A percentile compares a stretch with the other conserved stretches of the same genome.
phyloP scores from a whole-genome alignment of 139 green algal genomes.

The Zygnema circumcarinatum region DNA sequence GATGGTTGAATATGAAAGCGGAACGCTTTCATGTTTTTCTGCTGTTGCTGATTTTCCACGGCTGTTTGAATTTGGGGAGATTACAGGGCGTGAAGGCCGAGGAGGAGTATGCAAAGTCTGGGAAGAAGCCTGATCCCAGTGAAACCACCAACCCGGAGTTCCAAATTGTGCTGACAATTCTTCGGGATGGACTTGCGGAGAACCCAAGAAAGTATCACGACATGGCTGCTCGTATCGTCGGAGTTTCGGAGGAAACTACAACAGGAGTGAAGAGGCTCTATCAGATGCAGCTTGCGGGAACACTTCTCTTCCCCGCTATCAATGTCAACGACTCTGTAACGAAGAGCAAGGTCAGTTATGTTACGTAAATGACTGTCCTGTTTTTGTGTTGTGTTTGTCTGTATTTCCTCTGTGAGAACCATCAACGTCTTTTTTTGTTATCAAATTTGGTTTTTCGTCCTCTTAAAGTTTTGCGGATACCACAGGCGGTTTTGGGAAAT shows the following conservation, averaged over 20 bases:
- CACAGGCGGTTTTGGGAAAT: too few species aligned
- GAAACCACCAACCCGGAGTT: slow-evolving; percentile 98
- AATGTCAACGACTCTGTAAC: slow-evolving; percentile 99
- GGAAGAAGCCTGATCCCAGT: slow-evolving; percentile 88
- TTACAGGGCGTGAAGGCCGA: slow-evolving; percentile 89
- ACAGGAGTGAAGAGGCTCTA: slow-evolving; percentile 99
- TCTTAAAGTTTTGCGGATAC: too few species aligned
- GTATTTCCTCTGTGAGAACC: not conserved
- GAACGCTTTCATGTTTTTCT: too few species aligned
- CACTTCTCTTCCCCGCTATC: slow-evolving; percentile 98
- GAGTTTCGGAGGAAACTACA: slow-evolving; percentile 99
- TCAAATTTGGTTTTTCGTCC: not conserved
- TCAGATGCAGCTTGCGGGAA: slow-evolving; percentile 90
- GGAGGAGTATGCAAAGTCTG: slow-evolving; percentile 86
- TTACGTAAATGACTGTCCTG: not conserved
- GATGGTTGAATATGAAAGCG: too few species aligned
- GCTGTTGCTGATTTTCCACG: too few species aligned
- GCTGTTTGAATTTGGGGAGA: too few species aligned
- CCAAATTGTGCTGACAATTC: slow-evolving; percentile 94
- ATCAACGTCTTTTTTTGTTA: not conserved
- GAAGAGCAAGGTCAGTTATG: slow-evolving; percentile 89
- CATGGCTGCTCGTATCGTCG: slow-evolving; percentile 84
- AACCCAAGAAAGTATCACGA: slow-evolving; percentile 76
- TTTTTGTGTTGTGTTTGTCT: not conserved
- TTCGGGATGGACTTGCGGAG: slow-evolving; percentile 81